Conservation (phyloP, 805 yeast species). For the Wickerhamiella galacta region DNA sequence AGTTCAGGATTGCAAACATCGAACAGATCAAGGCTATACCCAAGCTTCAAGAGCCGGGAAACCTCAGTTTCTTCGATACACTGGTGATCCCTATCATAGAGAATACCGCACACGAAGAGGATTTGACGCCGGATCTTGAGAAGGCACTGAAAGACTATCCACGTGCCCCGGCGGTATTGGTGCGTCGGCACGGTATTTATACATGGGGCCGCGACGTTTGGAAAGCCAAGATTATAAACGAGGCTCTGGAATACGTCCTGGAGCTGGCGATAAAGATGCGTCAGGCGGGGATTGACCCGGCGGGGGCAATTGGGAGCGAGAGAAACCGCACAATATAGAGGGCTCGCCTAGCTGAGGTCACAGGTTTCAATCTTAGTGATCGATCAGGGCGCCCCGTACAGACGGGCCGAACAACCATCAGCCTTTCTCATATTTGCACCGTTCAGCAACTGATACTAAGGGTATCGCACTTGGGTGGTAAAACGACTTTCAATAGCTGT, state of each 20-base stretch:
- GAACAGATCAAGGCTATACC: slow-evolving; percentile 94
- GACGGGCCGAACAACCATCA: no score
- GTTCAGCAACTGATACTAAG: no score
- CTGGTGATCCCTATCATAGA: slow-evolving; percentile 80
- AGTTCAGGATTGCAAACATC: slow-evolving; percentile 58
- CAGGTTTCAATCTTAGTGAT: no score
- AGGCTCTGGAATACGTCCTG: slow-evolving; percentile 77
- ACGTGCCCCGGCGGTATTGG: slow-evolving; percentile 67
- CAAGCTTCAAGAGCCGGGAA: slow-evolving; percentile 44
- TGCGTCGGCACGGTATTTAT: slow-evolving; percentile 83
- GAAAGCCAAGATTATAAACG: slow-evolving; percentile 87
- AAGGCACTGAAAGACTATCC: slow-evolving; percentile 57
- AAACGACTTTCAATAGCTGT: no score
- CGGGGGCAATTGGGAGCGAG: neutral
- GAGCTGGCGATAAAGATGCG: slow-evolving; percentile 77
- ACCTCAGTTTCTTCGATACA: slow-evolving; percentile 55
- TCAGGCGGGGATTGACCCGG: slow-evolving; percentile 34
- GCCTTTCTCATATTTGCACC: no score
- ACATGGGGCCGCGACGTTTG: slow-evolving; percentile 93
- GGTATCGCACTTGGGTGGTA: no score
- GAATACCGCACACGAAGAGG: slow-evolving; percentile 78
- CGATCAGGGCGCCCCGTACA: no score
- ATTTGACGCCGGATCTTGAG: slow-evolving; percentile 44
- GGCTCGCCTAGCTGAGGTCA: no score
- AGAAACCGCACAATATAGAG: no score